Evolutionary conservation across 768 basidiomycete genomes (phyloP).

Genomic region (Glaciozyma antarctica): DNA sequence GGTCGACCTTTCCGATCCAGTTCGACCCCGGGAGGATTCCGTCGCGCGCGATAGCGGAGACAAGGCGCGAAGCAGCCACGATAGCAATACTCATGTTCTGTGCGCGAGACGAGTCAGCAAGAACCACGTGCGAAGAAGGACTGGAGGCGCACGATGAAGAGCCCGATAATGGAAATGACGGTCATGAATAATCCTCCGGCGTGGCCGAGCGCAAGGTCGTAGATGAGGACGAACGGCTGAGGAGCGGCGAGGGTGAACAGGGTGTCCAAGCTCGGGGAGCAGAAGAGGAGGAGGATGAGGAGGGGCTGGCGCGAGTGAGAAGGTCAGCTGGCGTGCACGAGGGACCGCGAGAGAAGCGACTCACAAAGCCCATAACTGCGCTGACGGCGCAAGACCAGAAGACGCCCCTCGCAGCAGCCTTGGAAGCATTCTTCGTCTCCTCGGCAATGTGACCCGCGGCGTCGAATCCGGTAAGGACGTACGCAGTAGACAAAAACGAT

Average conservation of each 20-base stretch:
- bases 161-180: conserved; percentile 64
- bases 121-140: background rate
- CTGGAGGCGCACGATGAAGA: conserved; percentile 56
- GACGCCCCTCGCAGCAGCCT: conserved; percentile 73
- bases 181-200: conserved; percentile 80
- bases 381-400: conserved; percentile 67
- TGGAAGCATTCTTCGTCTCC: conserved; percentile 74
- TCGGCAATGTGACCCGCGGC: conserved; percentile 65
- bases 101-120: background rate
- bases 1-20: conserved; percentile 72
- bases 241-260: conserved; percentile 69
- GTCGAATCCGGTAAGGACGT: conserved; percentile 82
- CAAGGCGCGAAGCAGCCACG: conserved; percentile 75
- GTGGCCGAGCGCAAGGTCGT: conserved; percentile 69
- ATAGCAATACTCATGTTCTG: conserved; percentile 79
- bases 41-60: conserved; percentile 86
- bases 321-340: conserved; percentile 34
- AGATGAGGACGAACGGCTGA: conserved; percentile 83
- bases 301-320: conserved; percentile 58
- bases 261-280: conserved; percentile 47
- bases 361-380: conserved; percentile 39
- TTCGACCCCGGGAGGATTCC: conserved; percentile 72
- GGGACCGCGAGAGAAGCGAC: no score
- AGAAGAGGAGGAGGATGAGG: conserved; percentile 11
- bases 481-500: conserved; percentile 76